These are phyloP conservation scores for Artemisia annua DNA, from an alignment of 129 eudicot species.

Conservation along the genomic window DNA sequence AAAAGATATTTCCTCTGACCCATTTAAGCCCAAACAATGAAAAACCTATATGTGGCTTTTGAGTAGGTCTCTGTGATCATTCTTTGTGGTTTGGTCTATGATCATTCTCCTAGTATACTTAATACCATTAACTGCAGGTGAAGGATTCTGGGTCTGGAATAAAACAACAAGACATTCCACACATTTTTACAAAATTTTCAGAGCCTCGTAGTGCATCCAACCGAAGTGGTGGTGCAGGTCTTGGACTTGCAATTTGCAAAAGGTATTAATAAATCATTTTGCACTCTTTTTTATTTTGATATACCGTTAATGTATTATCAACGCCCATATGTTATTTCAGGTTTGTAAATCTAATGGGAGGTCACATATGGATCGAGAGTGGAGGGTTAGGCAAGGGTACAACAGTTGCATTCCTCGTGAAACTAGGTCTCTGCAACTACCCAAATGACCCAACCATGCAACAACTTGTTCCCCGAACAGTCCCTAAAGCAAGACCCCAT, in stretches of 20 bases:
- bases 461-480: conserved; percentile 31
- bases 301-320: neutral
- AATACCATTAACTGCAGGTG: conserved; percentile 33
- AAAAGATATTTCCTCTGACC: neutral
- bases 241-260: conserved; percentile 64
- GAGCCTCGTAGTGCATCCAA: conserved; percentile 41
- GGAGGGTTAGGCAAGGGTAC: conserved; percentile 66
- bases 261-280: conserved; percentile 28
- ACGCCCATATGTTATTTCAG: conserved; percentile 22
- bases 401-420: conserved; percentile 47
- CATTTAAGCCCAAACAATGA: neutral
- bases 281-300: neutral
- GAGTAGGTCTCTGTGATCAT: neutral
- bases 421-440: conserved; percentile 41
- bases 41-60: neutral
- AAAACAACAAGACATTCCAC: conserved; percentile 55
- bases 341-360: conserved; percentile 66
- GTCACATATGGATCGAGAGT: conserved; percentile 61
- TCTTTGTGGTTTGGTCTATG: too few species aligned
- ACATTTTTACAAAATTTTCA: conserved; percentile 51
- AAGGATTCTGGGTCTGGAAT: conserved; percentile 66
- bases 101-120: neutral
- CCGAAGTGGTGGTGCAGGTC: conserved; percentile 43
- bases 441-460: conserved; percentile 39
- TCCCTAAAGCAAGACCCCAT: conserved; percentile 38